A percentile compares a stretch with the other conserved stretches of the same genome.
Conservation (phyloP, 352 stramenopile genomes). For the Globisporangium spinosum region DNA sequence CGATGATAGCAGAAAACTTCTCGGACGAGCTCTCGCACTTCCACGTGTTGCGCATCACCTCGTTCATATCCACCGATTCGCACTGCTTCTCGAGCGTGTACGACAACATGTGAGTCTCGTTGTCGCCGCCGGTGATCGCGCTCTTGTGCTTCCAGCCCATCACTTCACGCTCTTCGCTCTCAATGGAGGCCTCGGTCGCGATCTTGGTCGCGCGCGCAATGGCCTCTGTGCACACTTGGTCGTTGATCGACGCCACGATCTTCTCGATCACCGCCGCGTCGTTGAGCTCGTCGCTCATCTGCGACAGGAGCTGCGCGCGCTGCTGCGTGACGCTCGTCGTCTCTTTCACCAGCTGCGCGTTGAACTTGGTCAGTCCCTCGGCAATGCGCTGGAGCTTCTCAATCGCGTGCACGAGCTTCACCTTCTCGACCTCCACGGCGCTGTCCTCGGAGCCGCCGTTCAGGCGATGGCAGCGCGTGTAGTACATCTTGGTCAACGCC, state of each 20-base stretch:
- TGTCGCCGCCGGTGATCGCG: background rate
- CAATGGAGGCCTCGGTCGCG: background rate
- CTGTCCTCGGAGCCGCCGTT: constrained; percentile 20
- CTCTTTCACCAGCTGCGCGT: constrained; percentile 35
- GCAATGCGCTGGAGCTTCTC: constrained; percentile 53
- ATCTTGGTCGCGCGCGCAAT: constrained; percentile 7
- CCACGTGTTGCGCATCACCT: constrained; percentile 7
- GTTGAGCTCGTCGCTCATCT: constrained; percentile 4
- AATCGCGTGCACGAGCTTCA: constrained; percentile 49
- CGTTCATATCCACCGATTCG: background rate
- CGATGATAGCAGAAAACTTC: constrained; percentile 3
- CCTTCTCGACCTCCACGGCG: constrained; percentile 29
- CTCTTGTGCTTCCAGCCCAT: constrained; percentile 12
- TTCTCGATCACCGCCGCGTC: constrained; percentile 9
- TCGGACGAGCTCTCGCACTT: constrained; percentile 9
- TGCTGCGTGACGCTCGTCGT: constrained; percentile 23
- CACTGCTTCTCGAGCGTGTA: constrained; percentile 25
- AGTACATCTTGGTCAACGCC: constrained; percentile 59
- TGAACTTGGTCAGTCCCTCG: constrained; percentile 37
- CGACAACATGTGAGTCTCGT: background rate
- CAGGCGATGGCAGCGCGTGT: constrained; percentile 47
- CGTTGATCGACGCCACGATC: constrained; percentile 11
- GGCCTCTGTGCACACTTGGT: constrained; percentile 9
- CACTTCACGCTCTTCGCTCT: background rate
- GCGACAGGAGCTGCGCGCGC: background rate